phyloP scores from a whole-genome alignment of 1,284 basidiomycete genomes.

The Volvariella surrecta region DNA sequence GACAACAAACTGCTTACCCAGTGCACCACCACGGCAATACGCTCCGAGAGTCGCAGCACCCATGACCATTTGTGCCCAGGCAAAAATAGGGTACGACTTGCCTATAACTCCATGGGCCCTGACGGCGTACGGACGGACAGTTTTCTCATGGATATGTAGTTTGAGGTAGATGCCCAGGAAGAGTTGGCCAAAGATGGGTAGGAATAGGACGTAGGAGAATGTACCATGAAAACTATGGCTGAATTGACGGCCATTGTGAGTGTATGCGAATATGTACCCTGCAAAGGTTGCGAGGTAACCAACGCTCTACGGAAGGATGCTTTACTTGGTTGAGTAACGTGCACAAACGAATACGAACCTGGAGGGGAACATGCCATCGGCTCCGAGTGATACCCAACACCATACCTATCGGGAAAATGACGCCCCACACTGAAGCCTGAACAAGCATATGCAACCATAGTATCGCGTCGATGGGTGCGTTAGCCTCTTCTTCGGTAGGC shows the following conservation, averaged over 20 bases:
- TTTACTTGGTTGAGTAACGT: constrained; percentile 4
- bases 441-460: constrained; percentile 77
- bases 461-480: constrained; percentile 67
- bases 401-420: constrained; percentile 84
- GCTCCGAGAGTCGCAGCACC: constrained; percentile 57
- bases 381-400: constrained; percentile 74
- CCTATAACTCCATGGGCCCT: constrained; percentile 76
- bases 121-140: constrained; percentile 70
- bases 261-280: constrained; percentile 73
- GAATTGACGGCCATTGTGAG: constrained; percentile 74
- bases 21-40: constrained; percentile 61
- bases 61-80: constrained; percentile 83
- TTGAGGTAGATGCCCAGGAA: constrained; percentile 85
- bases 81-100: constrained; percentile 80
- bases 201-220: constrained; percentile 62
- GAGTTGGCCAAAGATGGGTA: constrained; percentile 64
- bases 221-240: constrained; percentile 61
- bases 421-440: constrained; percentile 72
- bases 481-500: constrained; percentile 52
- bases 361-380: constrained; percentile 81
- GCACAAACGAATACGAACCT: constrained; percentile 31
- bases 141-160: constrained; percentile 81
- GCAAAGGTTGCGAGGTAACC: constrained; percentile 64
- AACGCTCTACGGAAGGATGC: constrained; percentile 36
- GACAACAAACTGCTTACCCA: constrained; percentile 29